phyloP scores from a whole-genome alignment of 352 stramenopile genomes.

The Phytophthora cryptogea region DNA sequence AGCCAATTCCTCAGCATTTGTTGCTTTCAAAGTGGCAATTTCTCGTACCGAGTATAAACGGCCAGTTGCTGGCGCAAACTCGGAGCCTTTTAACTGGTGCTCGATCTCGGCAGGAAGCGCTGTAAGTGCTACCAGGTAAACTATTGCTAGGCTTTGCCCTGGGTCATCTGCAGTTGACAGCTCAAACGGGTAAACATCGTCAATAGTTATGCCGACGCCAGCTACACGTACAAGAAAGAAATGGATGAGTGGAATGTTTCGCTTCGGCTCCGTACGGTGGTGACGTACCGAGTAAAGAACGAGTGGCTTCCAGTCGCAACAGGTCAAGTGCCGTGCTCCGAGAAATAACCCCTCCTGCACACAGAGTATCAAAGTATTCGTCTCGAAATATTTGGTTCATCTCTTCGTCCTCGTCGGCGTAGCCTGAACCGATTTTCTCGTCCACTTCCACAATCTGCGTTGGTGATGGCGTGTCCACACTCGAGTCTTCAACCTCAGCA shows the following conservation, averaged over 20 bases:
- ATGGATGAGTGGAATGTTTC: slow-evolving; percentile 6
- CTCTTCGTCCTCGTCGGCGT: slow-evolving; percentile 21
- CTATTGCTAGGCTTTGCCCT: slow-evolving; percentile 20
- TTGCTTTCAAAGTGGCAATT: slow-evolving; percentile 38
- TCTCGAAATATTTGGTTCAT: slow-evolving; percentile 40
- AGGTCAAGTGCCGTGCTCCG: slow-evolving; percentile 36
- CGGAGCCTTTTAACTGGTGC: slow-evolving; percentile 32
- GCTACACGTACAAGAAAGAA: slow-evolving; percentile 35
- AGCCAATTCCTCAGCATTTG: slow-evolving; percentile 24
- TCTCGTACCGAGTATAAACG: slow-evolving; percentile 67
- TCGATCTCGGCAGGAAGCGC: slow-evolving; percentile 44
- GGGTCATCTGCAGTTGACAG: slow-evolving; percentile 29
- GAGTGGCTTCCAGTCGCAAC: slow-evolving; percentile 42
- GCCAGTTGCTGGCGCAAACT: slow-evolving; percentile 40
- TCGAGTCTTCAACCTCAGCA: slow-evolving; percentile 13
- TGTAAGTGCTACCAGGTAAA: slow-evolving; percentile 67
- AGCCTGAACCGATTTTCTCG: slow-evolving; percentile 3
- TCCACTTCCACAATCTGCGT: slow-evolving; percentile 15
- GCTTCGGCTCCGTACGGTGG: background rate
- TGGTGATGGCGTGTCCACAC: slow-evolving; percentile 1
- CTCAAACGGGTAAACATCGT: slow-evolving; percentile 62
- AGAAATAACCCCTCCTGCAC: slow-evolving; percentile 38
- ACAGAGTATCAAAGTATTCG: slow-evolving; percentile 40
- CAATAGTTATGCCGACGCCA: slow-evolving; percentile 63
- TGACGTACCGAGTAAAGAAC: slow-evolving; percentile 42